phyloP scores from a whole-genome alignment of 2,329 filamentous ascomycete species.

The Coniochaeta sp. region DNA sequence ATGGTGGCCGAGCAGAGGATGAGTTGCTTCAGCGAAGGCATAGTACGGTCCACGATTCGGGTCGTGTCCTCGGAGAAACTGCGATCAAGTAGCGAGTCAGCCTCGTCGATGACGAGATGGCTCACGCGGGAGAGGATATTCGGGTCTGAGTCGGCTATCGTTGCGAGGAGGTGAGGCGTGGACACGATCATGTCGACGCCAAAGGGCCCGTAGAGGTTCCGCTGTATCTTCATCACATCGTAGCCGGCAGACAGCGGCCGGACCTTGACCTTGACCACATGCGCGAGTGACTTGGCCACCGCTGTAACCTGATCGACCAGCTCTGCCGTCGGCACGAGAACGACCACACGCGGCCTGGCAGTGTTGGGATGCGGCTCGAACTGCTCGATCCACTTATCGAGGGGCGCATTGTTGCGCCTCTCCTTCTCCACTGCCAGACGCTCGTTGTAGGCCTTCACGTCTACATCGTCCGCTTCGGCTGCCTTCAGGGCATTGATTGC shows the following conservation, averaged over 20 bases:
- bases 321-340: constrained; percentile 88
- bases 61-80: constrained; percentile 82
- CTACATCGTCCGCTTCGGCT: constrained; percentile 54
- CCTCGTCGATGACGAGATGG: constrained; percentile 88
- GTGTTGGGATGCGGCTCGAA: constrained; percentile 65
- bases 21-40: constrained; percentile 76
- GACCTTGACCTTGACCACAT: constrained; percentile 80
- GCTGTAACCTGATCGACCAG: constrained; percentile 79
- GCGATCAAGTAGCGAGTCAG: constrained; percentile 89
- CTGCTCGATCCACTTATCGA: constrained; percentile 47
- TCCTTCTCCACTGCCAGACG: constrained; percentile 47
- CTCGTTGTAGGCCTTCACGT: constrained; percentile 49
- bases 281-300: constrained; percentile 75
- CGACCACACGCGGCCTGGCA: constrained; percentile 73
- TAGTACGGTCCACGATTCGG: constrained; percentile 71
- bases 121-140: constrained; percentile 87
- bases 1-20: constrained; percentile 96
- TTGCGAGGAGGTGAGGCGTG: constrained; percentile 83
- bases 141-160: constrained; percentile 82
- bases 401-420: constrained; percentile 38
- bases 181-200: constrained; percentile 82
- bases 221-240: constrained; percentile 71
- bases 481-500: constrained; percentile 78
- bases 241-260: constrained; percentile 74
- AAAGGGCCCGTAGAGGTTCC: constrained; percentile 68